A percentile compares a stretch with the other conserved stretches of the same genome.
phyloP scores from a whole-genome alignment of 2,329 filamentous ascomycete species.

The Colletotrichum sojae region DNA sequence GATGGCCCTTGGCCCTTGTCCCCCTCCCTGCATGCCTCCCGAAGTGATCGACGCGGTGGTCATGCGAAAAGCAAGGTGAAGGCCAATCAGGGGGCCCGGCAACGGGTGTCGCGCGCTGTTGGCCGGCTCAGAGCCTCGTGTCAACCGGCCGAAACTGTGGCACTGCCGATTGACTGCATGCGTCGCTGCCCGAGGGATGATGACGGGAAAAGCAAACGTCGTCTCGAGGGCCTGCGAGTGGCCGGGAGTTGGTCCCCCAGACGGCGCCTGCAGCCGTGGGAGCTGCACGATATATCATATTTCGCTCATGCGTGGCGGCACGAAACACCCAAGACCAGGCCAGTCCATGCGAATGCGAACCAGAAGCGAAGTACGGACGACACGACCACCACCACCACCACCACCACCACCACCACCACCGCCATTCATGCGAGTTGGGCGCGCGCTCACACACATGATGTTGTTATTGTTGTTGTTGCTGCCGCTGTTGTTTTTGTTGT shows the following conservation, averaged over 20 bases:
- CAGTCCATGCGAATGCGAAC: constrained; percentile 14
- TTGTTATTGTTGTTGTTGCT: too few relatives aligned
- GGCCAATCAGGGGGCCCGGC: constrained; percentile 26
- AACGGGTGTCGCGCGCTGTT: constrained; percentile 23
- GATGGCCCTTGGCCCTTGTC: constrained; percentile 11
- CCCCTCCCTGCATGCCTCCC: constrained; percentile 38
- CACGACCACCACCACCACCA: constrained; percentile 6
- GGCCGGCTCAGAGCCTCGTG: constrained; percentile 37
- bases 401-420: background rate
- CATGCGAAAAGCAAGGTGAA: constrained; percentile 36
- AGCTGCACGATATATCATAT: constrained; percentile 34
- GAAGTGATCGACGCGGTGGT: constrained; percentile 35
- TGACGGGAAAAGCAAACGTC: constrained; percentile 33
- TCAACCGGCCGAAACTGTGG: constrained; percentile 40
- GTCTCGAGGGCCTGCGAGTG: constrained; percentile 30
- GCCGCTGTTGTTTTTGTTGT: background rate
- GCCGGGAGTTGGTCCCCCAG: constrained; percentile 19
- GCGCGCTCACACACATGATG: background rate
- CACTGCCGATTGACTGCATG: constrained; percentile 38
- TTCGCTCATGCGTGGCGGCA: constrained; percentile 24
- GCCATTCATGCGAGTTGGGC: background rate
- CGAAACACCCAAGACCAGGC: constrained; percentile 17
- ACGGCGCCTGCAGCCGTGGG: constrained; percentile 25
- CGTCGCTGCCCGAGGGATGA: constrained; percentile 40
- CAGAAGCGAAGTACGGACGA: background rate